A percentile compares a stretch with the other conserved stretches of the same genome.
Evolutionary conservation across 2,329 filamentous ascomycete species (phyloP).

Genomic region (Scolecobasidium constrictum): DNA sequence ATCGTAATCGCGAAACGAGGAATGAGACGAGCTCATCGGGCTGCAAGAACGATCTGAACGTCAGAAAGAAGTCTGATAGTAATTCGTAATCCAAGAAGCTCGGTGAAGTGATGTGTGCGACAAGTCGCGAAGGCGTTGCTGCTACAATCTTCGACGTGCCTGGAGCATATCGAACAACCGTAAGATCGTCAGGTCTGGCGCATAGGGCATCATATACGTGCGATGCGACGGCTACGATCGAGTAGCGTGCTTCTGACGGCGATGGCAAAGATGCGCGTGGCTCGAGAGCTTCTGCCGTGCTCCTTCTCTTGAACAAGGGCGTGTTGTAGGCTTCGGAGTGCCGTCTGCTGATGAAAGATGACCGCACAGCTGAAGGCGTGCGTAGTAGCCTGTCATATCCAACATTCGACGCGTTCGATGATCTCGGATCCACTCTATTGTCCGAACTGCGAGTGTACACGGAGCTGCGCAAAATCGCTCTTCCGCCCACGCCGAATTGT

Average conservation of each 20-base stretch:
- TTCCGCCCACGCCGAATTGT: slow-evolving; percentile 66
- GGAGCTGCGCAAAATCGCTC: slow-evolving; percentile 69
- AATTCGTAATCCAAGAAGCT: slow-evolving; percentile 95
- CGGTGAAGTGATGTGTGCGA: slow-evolving; percentile 93
- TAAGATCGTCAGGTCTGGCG: slow-evolving; percentile 68
- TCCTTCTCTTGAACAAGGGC: slow-evolving; percentile 19
- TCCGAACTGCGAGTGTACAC: slow-evolving; percentile 53
- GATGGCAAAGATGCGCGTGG: slow-evolving; percentile 19
- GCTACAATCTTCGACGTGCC: slow-evolving; percentile 66
- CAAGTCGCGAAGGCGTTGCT: slow-evolving; percentile 79
- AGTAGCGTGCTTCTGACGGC: slow-evolving; percentile 22
- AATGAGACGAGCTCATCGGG: slow-evolving; percentile 67
- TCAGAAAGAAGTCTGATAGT: slow-evolving; percentile 95
- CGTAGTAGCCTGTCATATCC: slow-evolving; percentile 31
- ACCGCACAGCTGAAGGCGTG: slow-evolving; percentile 23
- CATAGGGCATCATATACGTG: slow-evolving; percentile 75
- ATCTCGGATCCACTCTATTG: slow-evolving; percentile 56
- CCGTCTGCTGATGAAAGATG: slow-evolving; percentile 19
- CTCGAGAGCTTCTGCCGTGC: slow-evolving; percentile 24
- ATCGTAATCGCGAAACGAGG: slow-evolving; percentile 72
- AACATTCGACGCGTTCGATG: slow-evolving; percentile 44
- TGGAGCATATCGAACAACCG: slow-evolving; percentile 72
- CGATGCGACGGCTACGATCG: slow-evolving; percentile 36
- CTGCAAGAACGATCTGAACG: slow-evolving; percentile 79
- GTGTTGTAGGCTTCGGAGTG: slow-evolving; percentile 26